Percentiles rank a stretch among this genome's conserved stretches.
These are phyloP conservation scores for Fraxinus americana DNA, from an alignment of 257 asterid species.

Conservation along the genomic window DNA sequence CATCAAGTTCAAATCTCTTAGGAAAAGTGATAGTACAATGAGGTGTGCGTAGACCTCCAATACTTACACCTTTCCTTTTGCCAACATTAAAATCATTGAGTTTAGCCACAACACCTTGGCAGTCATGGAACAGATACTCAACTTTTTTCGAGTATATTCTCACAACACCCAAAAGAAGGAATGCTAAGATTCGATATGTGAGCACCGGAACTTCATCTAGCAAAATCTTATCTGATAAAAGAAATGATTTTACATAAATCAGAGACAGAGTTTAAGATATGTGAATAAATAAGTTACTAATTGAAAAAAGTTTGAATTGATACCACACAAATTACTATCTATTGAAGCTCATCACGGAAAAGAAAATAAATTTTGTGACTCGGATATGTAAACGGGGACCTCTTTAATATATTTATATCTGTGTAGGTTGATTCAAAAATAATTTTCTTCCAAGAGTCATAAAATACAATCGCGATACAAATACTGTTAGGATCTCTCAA, in stretches of 20 bases:
- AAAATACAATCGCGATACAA: too few relatives aligned
- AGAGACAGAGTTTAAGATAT: too few relatives aligned
- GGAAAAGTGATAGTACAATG: constrained; percentile 53
- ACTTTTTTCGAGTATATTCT: constrained; percentile 90
- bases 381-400: background rate
- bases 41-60: constrained; percentile 29
- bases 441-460: background rate
- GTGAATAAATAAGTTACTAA: too few relatives aligned
- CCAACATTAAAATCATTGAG: constrained; percentile 33
- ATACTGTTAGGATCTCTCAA: too few relatives aligned
- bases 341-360: background rate
- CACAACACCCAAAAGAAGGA: constrained; percentile 85
- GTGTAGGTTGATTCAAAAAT: background rate
- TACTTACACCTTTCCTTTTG: constrained; percentile 25
- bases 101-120: constrained; percentile 45
- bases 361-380: background rate
- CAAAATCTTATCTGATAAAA: constrained; percentile 67
- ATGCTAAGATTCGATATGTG: constrained; percentile 77
- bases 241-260: constrained; percentile 21
- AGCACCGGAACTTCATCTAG: constrained; percentile 59
- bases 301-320: too few relatives aligned
- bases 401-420: background rate
- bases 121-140: constrained; percentile 71
- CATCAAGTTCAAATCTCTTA: constrained; percentile 72
- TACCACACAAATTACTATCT: too few relatives aligned